These are phyloP conservation scores for Fusarium citri DNA, from an alignment of 2,329 filamentous ascomycete species.

Conservation along the genomic window DNA sequence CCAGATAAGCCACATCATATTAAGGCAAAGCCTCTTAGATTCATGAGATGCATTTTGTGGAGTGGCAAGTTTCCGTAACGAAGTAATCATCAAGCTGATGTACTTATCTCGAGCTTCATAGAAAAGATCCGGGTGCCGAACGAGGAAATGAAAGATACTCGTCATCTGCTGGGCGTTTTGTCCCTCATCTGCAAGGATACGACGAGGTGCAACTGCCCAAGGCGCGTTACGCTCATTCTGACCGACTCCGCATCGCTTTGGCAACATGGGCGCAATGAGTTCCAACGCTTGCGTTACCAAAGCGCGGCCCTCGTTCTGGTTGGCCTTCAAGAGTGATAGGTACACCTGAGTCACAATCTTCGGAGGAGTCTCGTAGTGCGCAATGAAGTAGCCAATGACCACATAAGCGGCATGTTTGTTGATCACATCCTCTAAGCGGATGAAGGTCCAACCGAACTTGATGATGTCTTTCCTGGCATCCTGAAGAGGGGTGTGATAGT, in stretches of 20 bases:
- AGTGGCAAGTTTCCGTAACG: conserved; percentile 86
- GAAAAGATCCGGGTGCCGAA: conserved; percentile 91
- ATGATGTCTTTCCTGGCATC: conserved; percentile 98
- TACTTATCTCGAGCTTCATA: conserved; percentile 96
- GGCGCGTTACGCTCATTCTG: conserved; percentile 79
- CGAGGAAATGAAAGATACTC: conserved; percentile 96
- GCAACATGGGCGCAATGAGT: conserved; percentile 92
- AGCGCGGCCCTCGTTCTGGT: conserved; percentile 92
- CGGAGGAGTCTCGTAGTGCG: conserved; percentile 92
- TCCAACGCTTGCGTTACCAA: conserved; percentile 95
- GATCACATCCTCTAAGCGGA: conserved; percentile 97
- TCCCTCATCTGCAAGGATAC: conserved; percentile 92
- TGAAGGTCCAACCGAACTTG: conserved; percentile 99
- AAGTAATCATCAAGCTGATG: conserved; percentile 86
- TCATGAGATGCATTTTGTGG: conserved; percentile 89
- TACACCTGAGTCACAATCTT: conserved; percentile 98
- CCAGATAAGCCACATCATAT: conserved; percentile 91
- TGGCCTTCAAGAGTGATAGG: conserved; percentile 87
- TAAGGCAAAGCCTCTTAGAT: conserved; percentile 89
- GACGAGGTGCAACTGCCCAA: conserved; percentile 90
- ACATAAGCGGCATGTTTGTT: conserved; percentile 99
- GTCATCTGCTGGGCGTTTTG: conserved; percentile 96
- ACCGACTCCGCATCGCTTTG: conserved; percentile 79
- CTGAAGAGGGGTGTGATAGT: conserved; percentile 87
- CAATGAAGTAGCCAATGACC: conserved; percentile 97